Base-by-base conservation (phyloP, 148 eudicot genomes). In the Chenopodium berlandieri region DNA sequence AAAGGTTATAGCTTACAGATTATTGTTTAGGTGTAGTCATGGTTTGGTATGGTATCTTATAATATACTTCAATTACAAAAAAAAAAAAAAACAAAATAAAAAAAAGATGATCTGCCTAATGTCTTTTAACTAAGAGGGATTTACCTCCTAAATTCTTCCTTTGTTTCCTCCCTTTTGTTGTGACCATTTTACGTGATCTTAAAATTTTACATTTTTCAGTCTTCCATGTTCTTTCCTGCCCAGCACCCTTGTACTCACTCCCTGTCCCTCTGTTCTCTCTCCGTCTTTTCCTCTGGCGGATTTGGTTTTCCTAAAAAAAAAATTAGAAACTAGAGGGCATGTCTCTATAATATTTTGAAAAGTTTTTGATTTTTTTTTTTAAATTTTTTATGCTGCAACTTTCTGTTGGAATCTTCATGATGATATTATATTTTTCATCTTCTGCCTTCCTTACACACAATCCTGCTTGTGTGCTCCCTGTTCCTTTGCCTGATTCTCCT, bases 1-100 rank as follows among this genome's bases (percentile, higher is more conserved):
- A 22, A 91, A 89, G 94, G 97, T 92, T 46, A 77, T 84, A 73
- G 9, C 20, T 13, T 70, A 17, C 22, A 65, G 16, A 50, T 65
- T 12, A 10, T 74, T 48, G 31, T 9, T 54, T 66, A 76, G 44
- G 31, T 37, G 62, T 66, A 34, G 74, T 75, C 13, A 58, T 30
- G 23, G 66, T 30, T 2, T 71, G 52, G 4, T 71, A 40, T 71
- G 3, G 34, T 32, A 58, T 50, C 12, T 50, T 50, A 50, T 50
- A 13, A 50, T 50, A 50, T 40, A 40, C 44, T 40, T 40, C 44
- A 40, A 40, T 40, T 6, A 0, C 0, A 37, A 37, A 6, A 37
- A 37, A 37, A 37, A 4, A 32, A 32, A 32, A 2, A 32, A 32
- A 32, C 0, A 32, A 34, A 34, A 34, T 3, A 37, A 40, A 6